Percentiles rank a stretch among this genome's conserved stretches.
Conservation (phyloP, 805 yeast species). For the Peterozyma xylosa region DNA sequence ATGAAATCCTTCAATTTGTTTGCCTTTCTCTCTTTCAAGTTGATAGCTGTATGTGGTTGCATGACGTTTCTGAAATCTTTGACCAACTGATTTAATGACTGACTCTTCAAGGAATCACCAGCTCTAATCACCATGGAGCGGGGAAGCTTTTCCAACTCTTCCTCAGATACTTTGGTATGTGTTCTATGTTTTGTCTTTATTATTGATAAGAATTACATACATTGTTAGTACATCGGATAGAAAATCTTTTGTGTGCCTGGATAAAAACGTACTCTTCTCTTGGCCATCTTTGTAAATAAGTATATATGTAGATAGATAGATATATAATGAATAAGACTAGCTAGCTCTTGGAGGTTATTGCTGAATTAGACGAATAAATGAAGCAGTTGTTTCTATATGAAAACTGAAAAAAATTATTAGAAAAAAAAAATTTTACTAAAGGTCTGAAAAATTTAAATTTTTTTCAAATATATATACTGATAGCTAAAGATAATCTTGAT, state of each 20-base stretch:
- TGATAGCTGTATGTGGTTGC: slow-evolving; percentile 96
- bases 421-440: not conserved
- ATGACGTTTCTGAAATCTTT: slow-evolving; percentile 80
- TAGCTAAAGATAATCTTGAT: no score
- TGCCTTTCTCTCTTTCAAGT: slow-evolving; percentile 75
- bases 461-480: no score
- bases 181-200: slow-evolving; percentile 73
- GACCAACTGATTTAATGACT: slow-evolving; percentile 77
- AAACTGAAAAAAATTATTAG: no score
- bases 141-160: slow-evolving; percentile 69
- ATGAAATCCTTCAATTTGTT: slow-evolving; percentile 86
- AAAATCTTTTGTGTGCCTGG: not conserved
- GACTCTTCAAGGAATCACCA: slow-evolving; percentile 71
- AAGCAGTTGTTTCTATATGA: no score
- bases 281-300: slow-evolving; percentile 8
- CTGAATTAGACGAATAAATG: no score
- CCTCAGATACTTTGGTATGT: slow-evolving; percentile 59
- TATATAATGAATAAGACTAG: no score
- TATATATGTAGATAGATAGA: not conserved
- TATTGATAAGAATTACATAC: not conserved
- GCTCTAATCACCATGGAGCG: slow-evolving; percentile 90
- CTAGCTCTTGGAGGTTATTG: no score
- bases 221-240: not conserved
- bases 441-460: not conserved
- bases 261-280: slow-evolving; percentile 24